Base-by-base conservation (phyloP, 495 filamentous ascomycete species). In the Xylaria grammica region DNA sequence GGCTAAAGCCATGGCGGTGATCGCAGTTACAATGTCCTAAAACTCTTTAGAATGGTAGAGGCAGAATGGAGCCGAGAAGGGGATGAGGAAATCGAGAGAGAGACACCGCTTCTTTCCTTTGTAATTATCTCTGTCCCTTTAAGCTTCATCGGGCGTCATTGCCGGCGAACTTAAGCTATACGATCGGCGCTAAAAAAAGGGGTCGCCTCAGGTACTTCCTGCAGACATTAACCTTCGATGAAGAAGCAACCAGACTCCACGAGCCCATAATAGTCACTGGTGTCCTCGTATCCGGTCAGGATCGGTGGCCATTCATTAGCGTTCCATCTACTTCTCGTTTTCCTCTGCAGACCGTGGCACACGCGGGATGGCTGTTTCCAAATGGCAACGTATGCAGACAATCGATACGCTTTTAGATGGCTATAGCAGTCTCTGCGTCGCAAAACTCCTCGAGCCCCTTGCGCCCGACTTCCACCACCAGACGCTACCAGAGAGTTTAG, bases 401-500 rank as follows among this genome's bases (percentile, higher is more conserved):
- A 62, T 77, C 32, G 48, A 69, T 4, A 36, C 69, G 34, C 72
- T 78, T 44, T 65, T 81, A 24, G 56, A 70, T 7, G 73, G 75
- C 46, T 81, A 81, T 65, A 64, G 67, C 46, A 72, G 68, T 52
- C 75, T 80, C 9, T 72, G 69, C 0, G 65, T 74, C 22, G 38
- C 70, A 1, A 65, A 67, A n/a, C 67, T 81, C 30, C 69, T 78
- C 9, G 50, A 65, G 36, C 67, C 65, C 0, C 71, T 78, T n/a
- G 65, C 72, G 6, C 56, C 56, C 2, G 59, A 70, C 17, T 82
- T 81, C 30, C 64, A 56, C 10, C 77, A 81, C 66, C 66, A 73
- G 11, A 71, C 78, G 7, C 65, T 81, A 2, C 79, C 79, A 1
- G 38, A 68, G 20, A 75, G 74, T 36, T 68, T 81, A 1, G 71